phyloP scores from a whole-genome alignment of 2,329 filamentous ascomycete genomes.

The Colletotrichum noveboracense region DNA sequence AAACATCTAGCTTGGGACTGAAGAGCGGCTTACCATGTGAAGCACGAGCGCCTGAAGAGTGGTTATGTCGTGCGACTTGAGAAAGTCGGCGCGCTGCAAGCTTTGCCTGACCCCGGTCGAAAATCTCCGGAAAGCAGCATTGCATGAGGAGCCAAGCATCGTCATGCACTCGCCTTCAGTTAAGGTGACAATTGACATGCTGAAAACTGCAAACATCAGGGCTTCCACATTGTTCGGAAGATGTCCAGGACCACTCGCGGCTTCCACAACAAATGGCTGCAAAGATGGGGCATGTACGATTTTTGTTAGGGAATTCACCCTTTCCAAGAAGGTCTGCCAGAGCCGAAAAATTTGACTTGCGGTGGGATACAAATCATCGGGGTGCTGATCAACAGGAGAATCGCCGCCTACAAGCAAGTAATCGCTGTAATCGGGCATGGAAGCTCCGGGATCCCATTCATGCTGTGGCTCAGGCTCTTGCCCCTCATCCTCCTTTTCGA shows the following conservation, averaged over 20 bases:
- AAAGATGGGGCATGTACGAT: conserved; percentile 71
- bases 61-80: conserved; percentile 61
- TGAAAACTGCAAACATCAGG: conserved; percentile 69
- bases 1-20: no score
- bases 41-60: conserved; percentile 64
- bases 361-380: background rate
- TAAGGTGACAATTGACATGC: conserved; percentile 61
- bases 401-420: conserved; percentile 2
- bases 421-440: conserved; percentile 14
- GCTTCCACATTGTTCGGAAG: conserved; percentile 49
- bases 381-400: background rate
- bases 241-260: conserved; percentile 26
- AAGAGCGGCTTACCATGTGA: conserved; percentile 48
- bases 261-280: conserved; percentile 33
- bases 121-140: conserved; percentile 55
- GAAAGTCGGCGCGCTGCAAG: conserved; percentile 58
- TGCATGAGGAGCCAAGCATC: conserved; percentile 51
- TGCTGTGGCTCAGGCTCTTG: background rate
- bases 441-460: conserved; percentile 9
- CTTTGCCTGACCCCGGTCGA: conserved; percentile 54
- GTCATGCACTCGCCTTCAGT: conserved; percentile 60
- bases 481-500: background rate
- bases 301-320: conserved; percentile 77
- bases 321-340: conserved; percentile 77
- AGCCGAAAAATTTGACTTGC: conserved; percentile 50